Conservation (phyloP, 2,329 filamentous ascomycete genomes). For the Diaporthe ampelina region DNA sequence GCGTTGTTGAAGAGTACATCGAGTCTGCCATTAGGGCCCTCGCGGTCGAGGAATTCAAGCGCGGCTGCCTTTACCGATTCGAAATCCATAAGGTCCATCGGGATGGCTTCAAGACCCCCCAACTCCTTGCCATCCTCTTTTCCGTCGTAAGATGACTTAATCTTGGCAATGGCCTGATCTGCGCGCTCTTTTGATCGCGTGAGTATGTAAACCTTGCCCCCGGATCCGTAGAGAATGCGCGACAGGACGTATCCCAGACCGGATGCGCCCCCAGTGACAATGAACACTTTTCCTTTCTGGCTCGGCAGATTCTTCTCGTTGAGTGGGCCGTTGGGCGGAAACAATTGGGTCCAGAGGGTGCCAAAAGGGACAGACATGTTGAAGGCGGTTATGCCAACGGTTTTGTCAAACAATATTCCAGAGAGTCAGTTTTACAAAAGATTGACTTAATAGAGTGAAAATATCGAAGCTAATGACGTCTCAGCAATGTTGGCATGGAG, state of each 20-base stretch:
- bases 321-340: conserved; percentile 41
- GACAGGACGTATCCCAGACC: conserved; percentile 61
- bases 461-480: too few species aligned
- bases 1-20: conserved; percentile 46
- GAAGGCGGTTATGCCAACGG: background rate
- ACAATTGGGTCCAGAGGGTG: conserved; percentile 43
- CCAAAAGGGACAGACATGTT: conserved; percentile 34
- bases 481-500: background rate
- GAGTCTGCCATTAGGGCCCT: conserved; percentile 39
- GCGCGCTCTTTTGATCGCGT: conserved; percentile 51
- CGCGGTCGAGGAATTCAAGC: conserved; percentile 39
- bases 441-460: background rate
- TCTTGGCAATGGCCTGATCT: conserved; percentile 42
- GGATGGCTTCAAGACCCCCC: conserved; percentile 43
- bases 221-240: conserved; percentile 63
- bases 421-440: background rate
- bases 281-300: conserved; percentile 47
- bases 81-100: conserved; percentile 44
- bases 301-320: conserved; percentile 42
- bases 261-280: conserved; percentile 57
- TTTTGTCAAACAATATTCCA: accelerated
- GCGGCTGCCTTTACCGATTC: conserved; percentile 41
- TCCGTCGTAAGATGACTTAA: conserved; percentile 39
- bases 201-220: conserved; percentile 65
- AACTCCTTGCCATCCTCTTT: background rate